phyloP scores from a whole-genome alignment of 371 early-diverging fungal genomes.

The Mortierella sp. region DNA sequence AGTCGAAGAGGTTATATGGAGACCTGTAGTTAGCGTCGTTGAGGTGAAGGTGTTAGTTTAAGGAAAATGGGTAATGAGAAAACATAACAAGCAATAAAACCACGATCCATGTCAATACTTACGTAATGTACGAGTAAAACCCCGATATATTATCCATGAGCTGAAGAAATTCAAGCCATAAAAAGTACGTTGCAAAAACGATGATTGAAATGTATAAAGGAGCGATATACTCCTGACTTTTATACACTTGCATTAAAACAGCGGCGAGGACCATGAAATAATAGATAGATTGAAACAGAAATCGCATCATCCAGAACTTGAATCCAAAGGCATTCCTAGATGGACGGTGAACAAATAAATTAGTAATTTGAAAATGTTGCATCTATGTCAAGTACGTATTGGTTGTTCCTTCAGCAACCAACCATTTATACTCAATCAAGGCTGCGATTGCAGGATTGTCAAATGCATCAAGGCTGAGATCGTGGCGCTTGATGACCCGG shows the following conservation, averaged over 20 bases:
- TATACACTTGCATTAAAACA: neutral
- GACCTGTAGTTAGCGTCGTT: neutral
- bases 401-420: neutral
- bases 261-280: neutral
- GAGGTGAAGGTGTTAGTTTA: neutral
- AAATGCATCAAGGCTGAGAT: slow-evolving; percentile 10
- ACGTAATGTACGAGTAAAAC: neutral
- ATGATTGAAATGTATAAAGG: neutral
- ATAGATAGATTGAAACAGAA: neutral
- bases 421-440: slow-evolving; percentile 29
- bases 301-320: neutral
- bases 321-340: neutral
- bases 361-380: too few relatives aligned
- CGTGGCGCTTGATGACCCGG: slow-evolving; percentile 8
- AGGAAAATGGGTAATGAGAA: too few relatives aligned
- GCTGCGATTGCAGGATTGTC: slow-evolving; percentile 35
- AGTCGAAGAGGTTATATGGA: neutral
- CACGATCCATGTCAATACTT: neutral
- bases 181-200: neutral
- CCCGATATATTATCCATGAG: neutral
- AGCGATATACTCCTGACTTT: neutral
- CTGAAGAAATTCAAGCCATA: neutral
- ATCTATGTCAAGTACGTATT: too few relatives aligned
- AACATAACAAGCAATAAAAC: neutral
- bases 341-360: neutral